These are phyloP conservation scores for Nevesoporus exiguus DNA, from an alignment of 768 basidiomycete species.

Conservation along the genomic window DNA sequence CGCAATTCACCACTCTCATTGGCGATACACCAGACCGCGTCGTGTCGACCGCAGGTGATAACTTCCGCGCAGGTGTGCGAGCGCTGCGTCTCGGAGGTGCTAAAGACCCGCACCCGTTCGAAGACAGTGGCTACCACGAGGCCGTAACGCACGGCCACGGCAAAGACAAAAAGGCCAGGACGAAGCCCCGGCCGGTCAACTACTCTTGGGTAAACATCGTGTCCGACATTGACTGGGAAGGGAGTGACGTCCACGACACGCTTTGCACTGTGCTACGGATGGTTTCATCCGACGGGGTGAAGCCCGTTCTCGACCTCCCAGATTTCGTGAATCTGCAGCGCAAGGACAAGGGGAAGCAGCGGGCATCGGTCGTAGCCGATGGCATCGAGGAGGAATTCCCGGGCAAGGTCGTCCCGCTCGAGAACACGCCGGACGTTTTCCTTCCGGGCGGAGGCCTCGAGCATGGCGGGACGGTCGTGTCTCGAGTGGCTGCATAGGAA, in stretches of 20 bases:
- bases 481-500: slow-evolving; percentile 31
- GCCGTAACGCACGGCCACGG: slow-evolving; percentile 15
- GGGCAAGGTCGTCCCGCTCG: slow-evolving; percentile 34
- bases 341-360: slow-evolving; percentile 30
- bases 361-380: slow-evolving; percentile 8
- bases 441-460: slow-evolving; percentile 27
- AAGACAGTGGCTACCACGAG: slow-evolving; percentile 26
- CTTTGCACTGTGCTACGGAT: slow-evolving; percentile 39
- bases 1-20: slow-evolving; percentile 77
- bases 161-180: slow-evolving; percentile 32
- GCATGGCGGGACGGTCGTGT: slow-evolving; percentile 35
- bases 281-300: slow-evolving; percentile 33
- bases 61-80: slow-evolving; percentile 70
- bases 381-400: slow-evolving; percentile 16
- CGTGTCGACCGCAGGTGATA: slow-evolving; percentile 67
- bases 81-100: slow-evolving; percentile 41
- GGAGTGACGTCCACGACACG: slow-evolving; percentile 63
- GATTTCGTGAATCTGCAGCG: slow-evolving; percentile 22
- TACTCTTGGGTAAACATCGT: slow-evolving; percentile 82
- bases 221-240: slow-evolving; percentile 83
- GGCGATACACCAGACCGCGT: slow-evolving; percentile 65
- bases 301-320: slow-evolving; percentile 21
- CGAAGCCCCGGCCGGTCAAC: slow-evolving; percentile 46
- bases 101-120: slow-evolving; percentile 29
- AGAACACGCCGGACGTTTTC: slow-evolving; percentile 33